phyloP scores from a whole-genome alignment of 805 yeast species.

The Hanseniaspora jakobsenii region DNA sequence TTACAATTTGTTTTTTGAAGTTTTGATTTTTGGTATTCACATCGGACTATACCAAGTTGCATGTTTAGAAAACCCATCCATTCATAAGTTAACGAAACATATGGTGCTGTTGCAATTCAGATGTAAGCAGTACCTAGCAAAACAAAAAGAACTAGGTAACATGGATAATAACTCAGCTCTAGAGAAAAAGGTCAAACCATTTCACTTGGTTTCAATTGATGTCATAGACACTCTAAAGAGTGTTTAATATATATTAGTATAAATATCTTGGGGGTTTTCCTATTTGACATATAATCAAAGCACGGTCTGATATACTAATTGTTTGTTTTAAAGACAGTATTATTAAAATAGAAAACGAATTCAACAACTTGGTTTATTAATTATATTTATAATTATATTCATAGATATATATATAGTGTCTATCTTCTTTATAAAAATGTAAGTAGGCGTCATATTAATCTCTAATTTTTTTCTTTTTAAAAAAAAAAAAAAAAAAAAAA shows the following conservation, averaged over 20 bases:
- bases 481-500: too few relatives aligned
- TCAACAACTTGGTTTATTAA: neutral
- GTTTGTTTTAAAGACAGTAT: too few relatives aligned
- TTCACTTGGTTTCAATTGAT: conserved; percentile 14
- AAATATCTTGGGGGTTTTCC: too few relatives aligned
- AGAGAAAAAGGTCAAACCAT: conserved; percentile 15
- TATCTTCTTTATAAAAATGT: too few relatives aligned
- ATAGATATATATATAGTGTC: too few relatives aligned
- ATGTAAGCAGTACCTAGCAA: conserved; percentile 3
- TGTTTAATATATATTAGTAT: too few relatives aligned
- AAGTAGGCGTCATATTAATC: too few relatives aligned
- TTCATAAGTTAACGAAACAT: conserved; percentile 6
- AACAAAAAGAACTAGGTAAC: neutral
- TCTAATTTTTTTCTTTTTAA: too few relatives aligned
- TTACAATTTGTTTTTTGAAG: conserved; percentile 23
- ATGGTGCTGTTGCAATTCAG: conserved; percentile 3
- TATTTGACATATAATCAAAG: too few relatives aligned
- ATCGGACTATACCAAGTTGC: conserved; percentile 22
- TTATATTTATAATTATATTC: too few relatives aligned
- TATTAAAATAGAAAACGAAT: too few relatives aligned
- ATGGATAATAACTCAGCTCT: neutral
- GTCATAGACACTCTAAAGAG: conserved; percentile 4
- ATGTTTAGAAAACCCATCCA: conserved; percentile 22
- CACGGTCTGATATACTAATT: too few relatives aligned
- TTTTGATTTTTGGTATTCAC: conserved; percentile 24